Evolutionary conservation across 2,329 filamentous ascomycete genomes (phyloP), one percentile per base, ranked within the genome.

Genomic region (Trematosphaeria pertusa): DNA sequence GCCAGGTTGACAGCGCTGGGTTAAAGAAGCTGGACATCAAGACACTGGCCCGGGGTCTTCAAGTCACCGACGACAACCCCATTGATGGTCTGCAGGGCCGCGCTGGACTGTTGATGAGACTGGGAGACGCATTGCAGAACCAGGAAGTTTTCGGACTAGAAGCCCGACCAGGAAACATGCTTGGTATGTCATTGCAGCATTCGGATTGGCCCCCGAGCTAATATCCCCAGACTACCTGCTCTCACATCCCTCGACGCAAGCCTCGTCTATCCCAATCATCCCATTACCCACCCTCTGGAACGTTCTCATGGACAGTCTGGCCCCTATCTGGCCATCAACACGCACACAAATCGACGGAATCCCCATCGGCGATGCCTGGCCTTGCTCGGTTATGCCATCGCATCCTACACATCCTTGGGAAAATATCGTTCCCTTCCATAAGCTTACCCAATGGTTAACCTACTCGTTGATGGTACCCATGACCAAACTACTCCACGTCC

Each of bases 401-500:
- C 85, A 87, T 70, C 79, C 86, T 57, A 82, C 82, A 5, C 78
- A 85, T 56, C 80, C 85, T 1, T 91, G 88, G 87, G 88, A 93
- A 68, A 87, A 81, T 58, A 93, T 95, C 61, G 83, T 93, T 9
- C 91, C 91, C 0, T 96, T 96, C 76, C 92, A 97, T 78, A 96
- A 68, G 32, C 81, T 96, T 26, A 95, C 91, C 0, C 91, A 96
- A 72, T 97, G 92, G 92, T 86, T 97, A 45, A 90, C 88, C 38
- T 96, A 96, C 74, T 96, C 91, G 2, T 82, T 97, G 45, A 95
- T 95, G 89, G 87, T 91, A 18, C 91, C 91, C 0, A 95, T 96
- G 87, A 84, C 87, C 45, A 88, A 85, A 56, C 73, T 96, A 17
- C 84, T 96, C 61, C 83, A 87, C 46, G 86, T 95, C 48, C 85